Evolutionary conservation across 345 rosid genomes (phyloP).

Genomic region (Combretum micranthum): DNA sequence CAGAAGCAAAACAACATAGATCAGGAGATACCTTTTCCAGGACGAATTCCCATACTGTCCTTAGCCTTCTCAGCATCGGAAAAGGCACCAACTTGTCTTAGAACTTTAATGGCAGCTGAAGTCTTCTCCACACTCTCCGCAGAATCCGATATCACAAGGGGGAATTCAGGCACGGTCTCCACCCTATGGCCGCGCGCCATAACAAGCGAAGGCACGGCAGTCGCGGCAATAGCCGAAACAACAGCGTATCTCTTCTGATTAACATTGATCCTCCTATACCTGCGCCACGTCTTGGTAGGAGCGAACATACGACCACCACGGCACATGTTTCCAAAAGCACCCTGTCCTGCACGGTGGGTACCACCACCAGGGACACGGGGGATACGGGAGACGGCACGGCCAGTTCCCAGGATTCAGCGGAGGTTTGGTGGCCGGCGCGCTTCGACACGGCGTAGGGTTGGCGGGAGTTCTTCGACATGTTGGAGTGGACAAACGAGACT

Average conservation of each 20-base stretch:
- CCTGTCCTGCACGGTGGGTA: conserved; percentile 20
- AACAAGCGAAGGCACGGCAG: conserved; percentile 32
- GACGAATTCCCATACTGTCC: conserved; percentile 30
- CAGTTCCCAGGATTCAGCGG: conserved; percentile 45
- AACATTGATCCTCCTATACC: conserved; percentile 12
- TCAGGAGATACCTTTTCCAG: conserved; percentile 18
- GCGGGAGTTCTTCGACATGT: conserved; percentile 32
- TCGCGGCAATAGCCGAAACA: conserved; percentile 37
- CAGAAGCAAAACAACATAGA: no score
- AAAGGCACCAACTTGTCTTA: conserved; percentile 34
- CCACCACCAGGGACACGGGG: conserved; percentile 14
- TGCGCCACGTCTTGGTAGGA: conserved; percentile 20
- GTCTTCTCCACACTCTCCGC: conserved; percentile 37
- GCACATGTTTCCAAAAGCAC: conserved; percentile 17
- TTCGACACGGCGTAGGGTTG: conserved; percentile 46
- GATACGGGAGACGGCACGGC: conserved; percentile 36
- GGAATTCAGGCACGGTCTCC: conserved; percentile 36
- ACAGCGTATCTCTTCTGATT: conserved; percentile 15
- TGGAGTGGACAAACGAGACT: conserved; percentile 12
- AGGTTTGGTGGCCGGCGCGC: conserved; percentile 43
- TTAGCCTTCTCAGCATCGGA: conserved; percentile 41
- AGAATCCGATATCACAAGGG: conserved; percentile 27
- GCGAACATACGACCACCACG: conserved; percentile 20
- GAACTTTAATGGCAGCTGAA: conserved; percentile 26
- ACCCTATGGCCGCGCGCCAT: conserved; percentile 39